Conservation (phyloP, 192 early-diverging fungal species). For the Coemansia sp. region DNA sequence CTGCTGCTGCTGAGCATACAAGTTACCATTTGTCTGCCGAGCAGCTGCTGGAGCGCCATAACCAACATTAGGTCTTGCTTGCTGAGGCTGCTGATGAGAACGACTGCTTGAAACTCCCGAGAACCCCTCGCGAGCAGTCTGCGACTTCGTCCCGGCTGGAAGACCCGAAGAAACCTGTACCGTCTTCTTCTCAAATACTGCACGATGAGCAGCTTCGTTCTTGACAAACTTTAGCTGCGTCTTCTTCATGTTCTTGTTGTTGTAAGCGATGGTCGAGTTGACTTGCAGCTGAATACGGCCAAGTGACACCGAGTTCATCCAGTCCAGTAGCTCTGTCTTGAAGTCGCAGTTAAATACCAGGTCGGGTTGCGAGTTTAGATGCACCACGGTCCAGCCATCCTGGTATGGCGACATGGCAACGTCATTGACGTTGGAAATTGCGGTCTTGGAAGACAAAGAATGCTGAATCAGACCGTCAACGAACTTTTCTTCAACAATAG, state of each 20-base stretch:
- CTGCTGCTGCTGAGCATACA: slow-evolving; percentile 7
- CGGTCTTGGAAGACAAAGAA: slow-evolving; percentile 55
- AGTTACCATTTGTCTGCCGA: background rate
- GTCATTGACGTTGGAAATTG: slow-evolving; percentile 55
- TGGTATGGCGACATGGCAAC: slow-evolving; percentile 66
- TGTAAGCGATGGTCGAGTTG: slow-evolving; percentile 59
- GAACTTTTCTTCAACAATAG: slow-evolving; percentile 59
- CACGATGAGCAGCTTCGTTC: slow-evolving; percentile 57
- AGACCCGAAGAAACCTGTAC: slow-evolving; percentile 62
- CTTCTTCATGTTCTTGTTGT: slow-evolving; percentile 70
- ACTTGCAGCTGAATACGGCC: slow-evolving; percentile 62
- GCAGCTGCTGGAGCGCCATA: slow-evolving; percentile 1
- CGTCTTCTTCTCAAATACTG: slow-evolving; percentile 67
- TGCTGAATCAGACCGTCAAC: slow-evolving; percentile 56
- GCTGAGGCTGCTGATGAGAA: slow-evolving; percentile 8
- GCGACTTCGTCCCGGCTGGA: slow-evolving; percentile 56
- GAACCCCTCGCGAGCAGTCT: slow-evolving; percentile 14
- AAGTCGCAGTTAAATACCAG: slow-evolving; percentile 62
- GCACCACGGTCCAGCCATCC: slow-evolving; percentile 72
- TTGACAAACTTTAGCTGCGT: slow-evolving; percentile 74
- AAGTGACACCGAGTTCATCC: slow-evolving; percentile 58
- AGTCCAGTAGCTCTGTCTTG: slow-evolving; percentile 72
- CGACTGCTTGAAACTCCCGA: background rate
- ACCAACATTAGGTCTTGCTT: slow-evolving; percentile 1
- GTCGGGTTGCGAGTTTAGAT: slow-evolving; percentile 59